phyloP scores from a whole-genome alignment of 805 yeast species.

The Kodamaea fukazawae region DNA sequence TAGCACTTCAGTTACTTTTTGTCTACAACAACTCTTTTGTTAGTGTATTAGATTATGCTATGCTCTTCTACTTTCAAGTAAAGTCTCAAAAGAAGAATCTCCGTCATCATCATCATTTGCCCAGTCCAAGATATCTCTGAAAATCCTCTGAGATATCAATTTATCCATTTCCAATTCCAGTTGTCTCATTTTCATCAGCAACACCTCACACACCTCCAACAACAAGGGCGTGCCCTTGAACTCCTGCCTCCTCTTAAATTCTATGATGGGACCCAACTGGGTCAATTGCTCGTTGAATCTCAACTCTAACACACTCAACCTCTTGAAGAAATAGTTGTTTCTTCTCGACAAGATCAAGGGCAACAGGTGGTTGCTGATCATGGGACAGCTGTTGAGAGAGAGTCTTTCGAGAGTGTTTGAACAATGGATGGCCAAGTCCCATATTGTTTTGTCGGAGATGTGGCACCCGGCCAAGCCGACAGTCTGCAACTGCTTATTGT shows the following conservation, averaged over 20 bases:
- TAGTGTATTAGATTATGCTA: conserved; percentile 1
- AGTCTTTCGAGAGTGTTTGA: conserved; percentile 57
- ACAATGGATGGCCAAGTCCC: conserved; percentile 67
- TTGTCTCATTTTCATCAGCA: conserved; percentile 56
- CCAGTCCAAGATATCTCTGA: conserved; percentile 66
- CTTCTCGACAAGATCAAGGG: conserved; percentile 42
- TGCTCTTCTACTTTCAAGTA: conserved; percentile 7
- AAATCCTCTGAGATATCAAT: conserved; percentile 52
- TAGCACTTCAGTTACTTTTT: no score
- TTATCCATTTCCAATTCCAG: conserved; percentile 61
- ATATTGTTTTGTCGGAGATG: conserved; percentile 70
- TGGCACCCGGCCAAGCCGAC: conserved; percentile 88
- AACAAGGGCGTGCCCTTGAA: conserved; percentile 49
- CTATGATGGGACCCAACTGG: conserved; percentile 62
- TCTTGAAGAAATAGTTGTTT: conserved; percentile 36
- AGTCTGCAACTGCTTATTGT: conserved; percentile 56
- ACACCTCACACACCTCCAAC: conserved; percentile 74
- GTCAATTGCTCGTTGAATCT: conserved; percentile 58
- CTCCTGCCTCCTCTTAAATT: conserved; percentile 57
- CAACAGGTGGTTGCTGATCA: conserved; percentile 55
- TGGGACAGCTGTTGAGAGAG: conserved; percentile 70
- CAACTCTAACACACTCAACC: conserved; percentile 72
- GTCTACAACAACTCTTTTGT: not conserved
- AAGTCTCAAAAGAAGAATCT: conserved; percentile 20
- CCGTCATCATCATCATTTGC: conserved; percentile 49